Conservation (phyloP, 2,329 filamentous ascomycete species). For the Claviceps paspali region DNA sequence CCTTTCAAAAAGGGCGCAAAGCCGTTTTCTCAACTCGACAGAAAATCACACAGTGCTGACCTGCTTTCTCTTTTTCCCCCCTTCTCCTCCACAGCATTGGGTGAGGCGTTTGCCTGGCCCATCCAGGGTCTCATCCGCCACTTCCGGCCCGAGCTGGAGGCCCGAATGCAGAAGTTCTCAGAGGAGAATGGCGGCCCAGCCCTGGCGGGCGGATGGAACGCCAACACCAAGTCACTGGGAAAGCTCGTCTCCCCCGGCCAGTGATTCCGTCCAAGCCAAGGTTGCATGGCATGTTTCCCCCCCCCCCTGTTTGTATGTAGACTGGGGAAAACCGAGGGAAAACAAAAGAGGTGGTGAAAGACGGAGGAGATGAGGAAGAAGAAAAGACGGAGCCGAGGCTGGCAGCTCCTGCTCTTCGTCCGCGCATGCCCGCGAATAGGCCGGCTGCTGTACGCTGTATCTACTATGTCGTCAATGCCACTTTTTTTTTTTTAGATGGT, state of each 20-base stretch:
- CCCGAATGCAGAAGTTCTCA: conserved; percentile 69
- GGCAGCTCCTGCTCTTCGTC: too few relatives aligned
- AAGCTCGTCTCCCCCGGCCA: conserved; percentile 80
- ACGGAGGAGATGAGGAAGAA: too few relatives aligned
- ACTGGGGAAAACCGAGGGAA: conserved; percentile 1
- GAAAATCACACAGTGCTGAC: too few relatives aligned
- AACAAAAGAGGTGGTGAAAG: too few relatives aligned
- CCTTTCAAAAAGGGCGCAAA: too few relatives aligned
- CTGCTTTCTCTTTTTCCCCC: too few relatives aligned
- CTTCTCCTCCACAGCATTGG: conserved; percentile 57
- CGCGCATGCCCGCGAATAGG: too few relatives aligned
- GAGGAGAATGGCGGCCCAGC: conserved; percentile 56
- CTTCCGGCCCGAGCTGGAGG: conserved; percentile 92
- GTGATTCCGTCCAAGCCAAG: conserved; percentile 37
- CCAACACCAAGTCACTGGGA: conserved; percentile 59
- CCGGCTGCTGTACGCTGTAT: conserved; percentile 5
- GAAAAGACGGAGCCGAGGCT: too few relatives aligned
- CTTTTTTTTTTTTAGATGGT: not conserved
- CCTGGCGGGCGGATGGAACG: conserved; percentile 77
- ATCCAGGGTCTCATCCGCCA: conserved; percentile 96
- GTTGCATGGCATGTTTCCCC: conserved; percentile 4
- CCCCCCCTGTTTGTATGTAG: not conserved
- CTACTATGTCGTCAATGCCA: conserved; percentile 3
- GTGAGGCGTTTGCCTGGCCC: conserved; percentile 97
- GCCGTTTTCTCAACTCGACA: too few relatives aligned